Evolutionary conservation across 2,329 filamentous ascomycete species (phyloP), one percentile per base, ranked within the genome.

Genomic region (Penicillium sp.): DNA sequence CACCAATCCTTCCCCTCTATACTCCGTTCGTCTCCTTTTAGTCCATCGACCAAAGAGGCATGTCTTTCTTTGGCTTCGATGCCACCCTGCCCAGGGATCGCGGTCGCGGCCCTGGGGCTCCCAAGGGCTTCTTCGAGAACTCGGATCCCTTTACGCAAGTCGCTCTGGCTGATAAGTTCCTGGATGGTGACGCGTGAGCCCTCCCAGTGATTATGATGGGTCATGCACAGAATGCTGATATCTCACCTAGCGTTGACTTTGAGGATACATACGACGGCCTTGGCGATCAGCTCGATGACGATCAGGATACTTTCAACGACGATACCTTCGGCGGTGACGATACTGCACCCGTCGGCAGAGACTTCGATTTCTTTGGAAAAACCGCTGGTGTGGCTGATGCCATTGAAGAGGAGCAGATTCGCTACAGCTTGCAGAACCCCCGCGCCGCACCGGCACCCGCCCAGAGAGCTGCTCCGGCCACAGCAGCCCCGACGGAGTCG

Each of bases 261-360:
- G 93, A 98, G 61, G 89, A 98, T 65, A 97, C 91, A 29, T 97
- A 97, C 66, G 93, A 98, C 69, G 91, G 91, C 14, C 77, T 98
- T 32, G 93, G 89, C 46, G 87, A 95, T 64, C 83, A 87, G 68
- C 83, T 98, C 28, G 85, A 95, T 61, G 91, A 98, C 66, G 85
- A 87, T 16, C 87, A 91, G 62, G 93, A 98, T 74, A 89, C 80
- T 41, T 89, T 96, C 77, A 98, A 98, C 69, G 89, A 97, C 61
- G 93, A 97, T 66, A 98, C 93, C 1, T 98, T 98, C 65, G 87
- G 56, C 34, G 45, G 47, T 47, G 77, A 74, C 47, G 72, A 67
- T 14, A 63, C 67, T 14, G 56, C 67, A 29, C 69, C 75, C 9
- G 81, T 93, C 49, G 90, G 90, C 64, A 94, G 87, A 67, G 91